Conservation (phyloP, 768 basidiomycete genomes). For the Chiua virens region DNA sequence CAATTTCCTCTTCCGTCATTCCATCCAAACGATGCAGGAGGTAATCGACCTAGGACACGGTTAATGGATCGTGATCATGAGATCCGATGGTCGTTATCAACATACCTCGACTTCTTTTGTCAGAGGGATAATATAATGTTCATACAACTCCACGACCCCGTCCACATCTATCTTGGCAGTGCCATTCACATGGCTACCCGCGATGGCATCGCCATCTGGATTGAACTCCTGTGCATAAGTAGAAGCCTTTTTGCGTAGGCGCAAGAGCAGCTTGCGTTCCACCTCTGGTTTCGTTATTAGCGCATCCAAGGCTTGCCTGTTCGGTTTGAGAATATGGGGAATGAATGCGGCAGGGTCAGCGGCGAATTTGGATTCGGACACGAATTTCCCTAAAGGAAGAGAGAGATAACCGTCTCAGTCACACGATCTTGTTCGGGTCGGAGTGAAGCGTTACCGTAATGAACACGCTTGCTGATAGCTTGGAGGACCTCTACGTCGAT, state of each 20-base stretch:
- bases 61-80: conserved; percentile 1
- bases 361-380: conserved; percentile 96
- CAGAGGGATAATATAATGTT: conserved; percentile 93
- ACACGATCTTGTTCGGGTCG: neutral
- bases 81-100: conserved; percentile 7
- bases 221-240: conserved; percentile 84
- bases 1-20: conserved; percentile 76
- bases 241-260: conserved; percentile 82
- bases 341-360: conserved; percentile 84
- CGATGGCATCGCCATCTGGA: conserved; percentile 56
- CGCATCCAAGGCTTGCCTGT: conserved; percentile 73
- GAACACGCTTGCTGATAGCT: conserved; percentile 96
- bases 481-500: conserved; percentile 97
- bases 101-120: conserved; percentile 98
- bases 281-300: conserved; percentile 98
- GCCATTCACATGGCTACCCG: conserved; percentile 31
- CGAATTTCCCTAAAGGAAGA: conserved; percentile 82
- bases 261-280: conserved; percentile 77
- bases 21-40: conserved; percentile 89
- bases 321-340: conserved; percentile 83
- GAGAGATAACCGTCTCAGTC: neutral
- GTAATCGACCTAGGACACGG: conserved; percentile 78
- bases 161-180: conserved; percentile 85
- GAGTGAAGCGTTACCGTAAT: conserved; percentile 72
- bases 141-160: conserved; percentile 89